These are phyloP conservation scores for Phyllachora maydis DNA, from an alignment of 2,329 filamentous ascomycete genomes.

Conservation along the genomic window DNA sequence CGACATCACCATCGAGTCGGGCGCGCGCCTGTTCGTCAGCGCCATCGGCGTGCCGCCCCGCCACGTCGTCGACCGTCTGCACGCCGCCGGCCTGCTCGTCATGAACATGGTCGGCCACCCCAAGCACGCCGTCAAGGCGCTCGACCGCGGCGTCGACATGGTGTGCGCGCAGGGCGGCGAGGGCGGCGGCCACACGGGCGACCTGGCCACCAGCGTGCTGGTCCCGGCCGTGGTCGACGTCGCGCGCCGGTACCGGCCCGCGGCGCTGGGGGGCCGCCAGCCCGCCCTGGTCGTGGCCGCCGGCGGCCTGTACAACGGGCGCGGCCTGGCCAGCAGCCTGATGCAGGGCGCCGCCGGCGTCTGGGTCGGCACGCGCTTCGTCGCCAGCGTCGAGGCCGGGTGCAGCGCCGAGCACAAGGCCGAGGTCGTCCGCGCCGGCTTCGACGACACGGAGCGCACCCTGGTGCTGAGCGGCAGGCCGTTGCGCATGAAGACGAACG, in stretches of 20 bases:
- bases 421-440: slow-evolving; percentile 59
- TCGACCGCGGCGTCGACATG: slow-evolving; percentile 74
- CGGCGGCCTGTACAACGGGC: slow-evolving; percentile 69
- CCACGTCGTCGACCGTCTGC: slow-evolving; percentile 52
- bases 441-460: slow-evolving; percentile 64
- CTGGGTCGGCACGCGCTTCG: slow-evolving; percentile 89
- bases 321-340: slow-evolving; percentile 58
- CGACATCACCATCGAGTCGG: slow-evolving; percentile 65
- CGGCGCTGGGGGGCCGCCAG: slow-evolving; percentile 42
- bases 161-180: slow-evolving; percentile 86
- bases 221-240: slow-evolving; percentile 78
- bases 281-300: slow-evolving; percentile 71
- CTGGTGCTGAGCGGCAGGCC: slow-evolving; percentile 69
- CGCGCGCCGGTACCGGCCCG: slow-evolving; percentile 48
- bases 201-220: slow-evolving; percentile 68
- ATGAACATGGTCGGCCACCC: slow-evolving; percentile 98
- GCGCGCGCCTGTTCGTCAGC: slow-evolving; percentile 68
- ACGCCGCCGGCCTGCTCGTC: slow-evolving; percentile 59
- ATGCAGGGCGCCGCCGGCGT: slow-evolving; percentile 80
- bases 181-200: slow-evolving; percentile 81
- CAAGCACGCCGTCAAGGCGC: slow-evolving; percentile 73
- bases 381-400: slow-evolving; percentile 62
- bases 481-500: slow-evolving; percentile 60
- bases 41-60: slow-evolving; percentile 75
- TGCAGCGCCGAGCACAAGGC: slow-evolving; percentile 69